Evolutionary conservation across 2,329 filamentous ascomycete species (phyloP).

Genomic region (Ophiocordyceps polyrhachis-furcata): DNA sequence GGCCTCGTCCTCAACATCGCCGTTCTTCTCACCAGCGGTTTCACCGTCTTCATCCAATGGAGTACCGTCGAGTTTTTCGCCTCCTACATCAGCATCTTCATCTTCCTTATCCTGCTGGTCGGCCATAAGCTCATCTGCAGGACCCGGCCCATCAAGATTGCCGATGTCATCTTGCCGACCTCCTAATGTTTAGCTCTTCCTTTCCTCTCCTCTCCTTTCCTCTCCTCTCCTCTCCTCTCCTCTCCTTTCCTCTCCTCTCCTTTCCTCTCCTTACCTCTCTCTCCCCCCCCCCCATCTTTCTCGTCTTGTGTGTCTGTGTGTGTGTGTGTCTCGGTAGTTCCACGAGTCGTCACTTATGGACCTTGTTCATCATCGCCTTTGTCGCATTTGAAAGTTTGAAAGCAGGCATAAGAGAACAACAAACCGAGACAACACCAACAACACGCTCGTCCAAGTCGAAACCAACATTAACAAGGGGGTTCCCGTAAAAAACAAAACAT

Average conservation of each 20-base stretch:
- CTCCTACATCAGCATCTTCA: slow-evolving; percentile 43
- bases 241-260: no score
- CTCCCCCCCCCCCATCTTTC: no score
- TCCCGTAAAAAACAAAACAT: neutral
- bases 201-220: no score
- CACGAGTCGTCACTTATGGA: no score
- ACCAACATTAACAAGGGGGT: neutral
- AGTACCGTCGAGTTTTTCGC: slow-evolving; percentile 41
- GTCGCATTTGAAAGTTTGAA: no score
- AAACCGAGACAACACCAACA: neutral
- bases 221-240: no score
- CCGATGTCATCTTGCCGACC: slow-evolving; percentile 9
- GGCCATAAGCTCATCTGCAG: slow-evolving; percentile 37
- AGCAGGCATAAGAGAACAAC: no score
- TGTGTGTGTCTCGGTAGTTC: no score
- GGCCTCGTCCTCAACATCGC: slow-evolving; percentile 46
- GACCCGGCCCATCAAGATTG: slow-evolving; percentile 18
- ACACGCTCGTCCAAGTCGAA: neutral
- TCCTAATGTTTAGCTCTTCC: neutral
- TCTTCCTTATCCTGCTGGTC: slow-evolving; percentile 40
- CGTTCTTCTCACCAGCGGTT: slow-evolving; percentile 50
- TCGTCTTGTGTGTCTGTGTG: no score
- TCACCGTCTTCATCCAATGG: slow-evolving; percentile 49
- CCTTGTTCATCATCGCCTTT: no score
- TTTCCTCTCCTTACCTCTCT: no score